Conservation (phyloP, 129 eudicot species). For the Chrysanthemum seticuspe region DNA sequence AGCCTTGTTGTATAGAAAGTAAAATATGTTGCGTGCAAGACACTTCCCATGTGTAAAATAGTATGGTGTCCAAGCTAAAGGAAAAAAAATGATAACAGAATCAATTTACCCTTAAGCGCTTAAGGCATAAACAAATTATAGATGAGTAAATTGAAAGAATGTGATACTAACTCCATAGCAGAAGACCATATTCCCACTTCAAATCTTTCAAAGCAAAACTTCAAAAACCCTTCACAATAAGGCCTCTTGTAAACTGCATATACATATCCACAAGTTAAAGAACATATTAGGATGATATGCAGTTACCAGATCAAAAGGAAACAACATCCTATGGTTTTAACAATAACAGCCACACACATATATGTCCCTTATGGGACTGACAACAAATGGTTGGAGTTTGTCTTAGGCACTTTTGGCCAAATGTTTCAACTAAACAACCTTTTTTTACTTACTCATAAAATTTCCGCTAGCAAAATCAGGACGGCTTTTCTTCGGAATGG, state of each 20-base stretch:
- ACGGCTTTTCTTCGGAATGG: constrained; percentile 17
- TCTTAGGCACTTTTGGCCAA: too few species aligned
- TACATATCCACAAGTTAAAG: too few species aligned
- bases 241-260: constrained; percentile 61
- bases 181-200: constrained; percentile 66
- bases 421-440: background rate
- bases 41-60: too few species aligned
- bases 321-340: background rate
- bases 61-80: too few species aligned
- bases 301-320: background rate
- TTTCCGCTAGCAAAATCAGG: constrained; percentile 29
- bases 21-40: too few species aligned
- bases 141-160: background rate
- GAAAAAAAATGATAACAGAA: too few species aligned
- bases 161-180: constrained; percentile 46
- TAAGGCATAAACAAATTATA: background rate
- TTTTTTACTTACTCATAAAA: constrained; percentile 24
- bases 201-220: constrained; percentile 69
- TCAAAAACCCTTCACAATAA: constrained; percentile 43
- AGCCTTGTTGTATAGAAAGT: too few species aligned
- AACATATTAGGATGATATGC: too few species aligned
- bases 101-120: too few species aligned
- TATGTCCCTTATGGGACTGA: too few species aligned
- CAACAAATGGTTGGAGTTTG: too few species aligned
- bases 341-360: too few species aligned